phyloP scores from a whole-genome alignment of 2,329 filamentous ascomycete species.

The Pyricularia grisea region DNA sequence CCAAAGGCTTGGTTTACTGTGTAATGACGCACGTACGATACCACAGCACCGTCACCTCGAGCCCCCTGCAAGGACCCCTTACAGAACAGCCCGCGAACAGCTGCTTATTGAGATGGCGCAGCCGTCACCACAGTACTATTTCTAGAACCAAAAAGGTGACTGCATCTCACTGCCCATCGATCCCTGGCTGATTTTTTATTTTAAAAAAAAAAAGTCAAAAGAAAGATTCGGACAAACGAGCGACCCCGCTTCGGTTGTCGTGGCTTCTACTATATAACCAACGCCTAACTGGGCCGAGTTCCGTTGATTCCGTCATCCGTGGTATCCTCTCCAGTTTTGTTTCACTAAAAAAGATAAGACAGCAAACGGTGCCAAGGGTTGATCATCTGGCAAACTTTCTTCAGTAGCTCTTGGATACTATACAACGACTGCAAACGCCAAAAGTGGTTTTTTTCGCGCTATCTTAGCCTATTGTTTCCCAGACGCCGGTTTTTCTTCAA shows the following conservation, averaged over 20 bases:
- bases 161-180: background rate
- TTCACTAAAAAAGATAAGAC: background rate
- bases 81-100: background rate
- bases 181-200: background rate
- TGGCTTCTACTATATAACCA: background rate
- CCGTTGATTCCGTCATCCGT: background rate
- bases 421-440: background rate
- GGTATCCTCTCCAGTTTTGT: background rate
- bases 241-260: background rate
- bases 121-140: background rate
- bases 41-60: background rate
- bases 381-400: background rate
- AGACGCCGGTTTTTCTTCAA: background rate
- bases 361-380: background rate
- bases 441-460: background rate
- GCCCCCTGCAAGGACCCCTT: background rate
- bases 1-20: background rate
- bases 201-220: background rate
- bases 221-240: background rate
- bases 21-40: background rate
- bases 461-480: background rate
- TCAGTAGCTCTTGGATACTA: background rate
- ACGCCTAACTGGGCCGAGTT: background rate
- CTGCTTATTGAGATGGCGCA: background rate
- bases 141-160: background rate